phyloP scores from a whole-genome alignment of 208 protist species.

The Wallacemonas sp. region DNA sequence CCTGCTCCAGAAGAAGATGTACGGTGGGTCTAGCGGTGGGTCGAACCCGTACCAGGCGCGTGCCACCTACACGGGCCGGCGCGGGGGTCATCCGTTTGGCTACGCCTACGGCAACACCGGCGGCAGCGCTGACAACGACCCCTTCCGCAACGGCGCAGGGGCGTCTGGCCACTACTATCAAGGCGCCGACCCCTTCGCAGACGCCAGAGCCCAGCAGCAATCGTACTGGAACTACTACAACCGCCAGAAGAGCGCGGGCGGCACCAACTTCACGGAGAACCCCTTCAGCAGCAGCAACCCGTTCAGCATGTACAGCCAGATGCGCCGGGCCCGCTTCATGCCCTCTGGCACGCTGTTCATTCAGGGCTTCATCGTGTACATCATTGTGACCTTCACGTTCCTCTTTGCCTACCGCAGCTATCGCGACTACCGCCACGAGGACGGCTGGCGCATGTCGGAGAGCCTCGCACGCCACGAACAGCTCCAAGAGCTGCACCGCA shows the following conservation, averaged over 20 bases:
- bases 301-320: constrained; percentile 48
- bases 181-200: constrained; percentile 39
- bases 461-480: constrained; percentile 72
- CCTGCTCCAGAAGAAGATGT: constrained; percentile 37
- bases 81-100: constrained; percentile 17
- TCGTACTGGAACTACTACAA: constrained; percentile 57
- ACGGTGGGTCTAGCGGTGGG: constrained; percentile 29
- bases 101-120: constrained; percentile 20
- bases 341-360: constrained; percentile 46
- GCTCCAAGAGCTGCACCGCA: constrained; percentile 68
- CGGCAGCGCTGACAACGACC: constrained; percentile 18
- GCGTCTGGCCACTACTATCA: constrained; percentile 33
- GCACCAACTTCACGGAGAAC: constrained; percentile 44
- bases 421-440: constrained; percentile 71
- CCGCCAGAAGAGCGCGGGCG: neutral
- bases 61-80: neutral
- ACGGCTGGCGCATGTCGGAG: constrained; percentile 84
- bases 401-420: constrained; percentile 63
- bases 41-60: neutral
- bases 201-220: constrained; percentile 27
- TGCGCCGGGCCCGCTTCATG: constrained; percentile 52
- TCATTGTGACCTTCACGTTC: constrained; percentile 55
- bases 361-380: constrained; percentile 64
- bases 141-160: constrained; percentile 17
- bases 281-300: constrained; percentile 56